These are phyloP conservation scores for Xerocomellus dryophilus DNA, from an alignment of 768 basidiomycete species.

Conservation along the genomic window DNA sequence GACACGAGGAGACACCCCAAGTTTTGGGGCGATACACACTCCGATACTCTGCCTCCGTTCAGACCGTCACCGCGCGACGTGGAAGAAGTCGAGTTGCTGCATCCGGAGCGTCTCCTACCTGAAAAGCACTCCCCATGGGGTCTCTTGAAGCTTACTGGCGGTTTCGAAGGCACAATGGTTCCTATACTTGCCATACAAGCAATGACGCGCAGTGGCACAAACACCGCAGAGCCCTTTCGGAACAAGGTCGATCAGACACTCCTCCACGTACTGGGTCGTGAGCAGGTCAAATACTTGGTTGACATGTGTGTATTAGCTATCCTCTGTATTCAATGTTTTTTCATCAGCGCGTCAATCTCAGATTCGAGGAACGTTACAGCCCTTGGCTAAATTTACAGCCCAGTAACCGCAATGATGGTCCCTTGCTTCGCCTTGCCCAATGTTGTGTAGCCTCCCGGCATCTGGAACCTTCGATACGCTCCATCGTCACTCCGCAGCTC, in stretches of 20 bases:
- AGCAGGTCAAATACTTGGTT: constrained; percentile 37
- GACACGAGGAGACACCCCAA: constrained; percentile 20
- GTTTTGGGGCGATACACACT: constrained; percentile 18
- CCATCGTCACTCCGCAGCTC: constrained; percentile 38
- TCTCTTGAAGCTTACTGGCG: constrained; percentile 36
- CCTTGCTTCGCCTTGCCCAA: constrained; percentile 42
- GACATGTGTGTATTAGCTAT: constrained; percentile 33
- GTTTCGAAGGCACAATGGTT: constrained; percentile 42
- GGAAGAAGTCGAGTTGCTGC: constrained; percentile 32
- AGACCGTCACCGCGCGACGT: constrained; percentile 15
- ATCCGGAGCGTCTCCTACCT: constrained; percentile 37
- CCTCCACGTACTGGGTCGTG: constrained; percentile 32
- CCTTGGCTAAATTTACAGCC: constrained; percentile 45
- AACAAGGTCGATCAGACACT: constrained; percentile 28
- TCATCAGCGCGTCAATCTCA: constrained; percentile 12
- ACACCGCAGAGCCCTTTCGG: constrained; percentile 19
- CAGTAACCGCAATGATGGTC: constrained; percentile 26
- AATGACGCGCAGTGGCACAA: constrained; percentile 32
- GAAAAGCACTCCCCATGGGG: constrained; percentile 38
- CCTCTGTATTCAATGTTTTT: background rate
- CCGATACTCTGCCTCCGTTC: constrained; percentile 18
- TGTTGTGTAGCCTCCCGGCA: constrained; percentile 48
- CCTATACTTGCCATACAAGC: constrained; percentile 48
- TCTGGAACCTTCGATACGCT: constrained; percentile 35
- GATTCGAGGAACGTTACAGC: constrained; percentile 42